These are phyloP conservation scores for Camellia granthamiana DNA, from an alignment of 148 eudicot genomes.

Conservation along the genomic window DNA sequence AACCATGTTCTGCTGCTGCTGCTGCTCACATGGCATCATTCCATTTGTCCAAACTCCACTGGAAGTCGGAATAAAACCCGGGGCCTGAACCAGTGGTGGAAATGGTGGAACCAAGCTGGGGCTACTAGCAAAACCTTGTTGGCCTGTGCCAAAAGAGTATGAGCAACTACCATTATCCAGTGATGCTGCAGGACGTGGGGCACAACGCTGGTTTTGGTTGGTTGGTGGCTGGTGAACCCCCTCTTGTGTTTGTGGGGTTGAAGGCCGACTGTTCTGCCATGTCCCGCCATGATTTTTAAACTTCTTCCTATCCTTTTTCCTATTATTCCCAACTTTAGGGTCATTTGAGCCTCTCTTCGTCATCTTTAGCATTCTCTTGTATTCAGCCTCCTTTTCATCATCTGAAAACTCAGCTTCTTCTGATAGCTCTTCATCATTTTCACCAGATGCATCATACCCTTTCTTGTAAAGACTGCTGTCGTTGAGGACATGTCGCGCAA, in stretches of 20 bases:
- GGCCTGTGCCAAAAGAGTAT: conserved; percentile 26
- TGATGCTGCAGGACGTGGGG: conserved; percentile 27
- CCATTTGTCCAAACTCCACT: conserved; percentile 44
- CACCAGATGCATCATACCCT: conserved; percentile 96
- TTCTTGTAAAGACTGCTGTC: conserved; percentile 69
- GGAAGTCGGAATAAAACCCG: conserved; percentile 26
- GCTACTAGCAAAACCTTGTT: conserved; percentile 27
- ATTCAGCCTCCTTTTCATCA: conserved; percentile 92
- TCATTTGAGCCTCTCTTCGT: conserved; percentile 63
- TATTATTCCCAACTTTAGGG: conserved; percentile 31
- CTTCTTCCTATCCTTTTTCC: conserved; percentile 49
- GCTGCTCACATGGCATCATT: conserved; percentile 44
- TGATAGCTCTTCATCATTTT: conserved; percentile 73
- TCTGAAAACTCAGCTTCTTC: conserved; percentile 84
- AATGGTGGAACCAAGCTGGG: conserved; percentile 28
- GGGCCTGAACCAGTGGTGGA: conserved; percentile 34
- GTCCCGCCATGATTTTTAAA: conserved; percentile 33
- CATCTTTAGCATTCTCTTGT: conserved; percentile 56
- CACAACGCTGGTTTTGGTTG: conserved; percentile 30
- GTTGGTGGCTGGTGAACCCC: conserved; percentile 18
- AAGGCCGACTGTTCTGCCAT: conserved; percentile 31
- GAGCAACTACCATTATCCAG: conserved; percentile 18
- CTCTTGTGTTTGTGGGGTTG: conserved; percentile 22
- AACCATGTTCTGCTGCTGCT: conserved; percentile 32
- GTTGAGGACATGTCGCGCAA: conserved; percentile 64